These are phyloP conservation scores for Talaromyces sp. DNA, from an alignment of 2,329 filamentous ascomycete genomes.

Conservation along the genomic window DNA sequence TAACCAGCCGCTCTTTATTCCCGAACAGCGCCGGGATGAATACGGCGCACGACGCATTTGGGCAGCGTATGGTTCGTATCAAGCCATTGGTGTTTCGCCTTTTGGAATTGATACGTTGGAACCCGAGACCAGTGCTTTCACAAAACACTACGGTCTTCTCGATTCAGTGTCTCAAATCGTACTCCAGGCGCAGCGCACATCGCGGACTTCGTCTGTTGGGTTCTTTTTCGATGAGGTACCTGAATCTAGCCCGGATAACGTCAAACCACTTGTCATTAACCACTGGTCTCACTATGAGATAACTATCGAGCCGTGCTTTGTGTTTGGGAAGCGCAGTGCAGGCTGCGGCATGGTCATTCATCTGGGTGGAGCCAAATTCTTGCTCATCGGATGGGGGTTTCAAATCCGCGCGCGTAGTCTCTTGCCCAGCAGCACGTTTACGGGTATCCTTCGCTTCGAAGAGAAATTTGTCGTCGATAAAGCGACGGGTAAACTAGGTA, in stretches of 20 bases:
- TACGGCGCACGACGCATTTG: slow-evolving; percentile 37
- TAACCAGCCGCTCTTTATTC: slow-evolving; percentile 43
- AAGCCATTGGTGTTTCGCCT: slow-evolving; percentile 30
- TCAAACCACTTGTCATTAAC: slow-evolving; percentile 23
- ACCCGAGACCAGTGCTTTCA: slow-evolving; percentile 19
- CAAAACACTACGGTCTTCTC: slow-evolving; percentile 35
- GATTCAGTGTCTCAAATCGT: slow-evolving; percentile 28
- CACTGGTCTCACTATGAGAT: slow-evolving; percentile 27
- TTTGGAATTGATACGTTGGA: slow-evolving; percentile 41
- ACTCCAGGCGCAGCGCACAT: slow-evolving; percentile 34
- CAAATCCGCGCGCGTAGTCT: slow-evolving; percentile 27
- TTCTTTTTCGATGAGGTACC: slow-evolving; percentile 32
- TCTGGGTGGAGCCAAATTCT: slow-evolving; percentile 32
- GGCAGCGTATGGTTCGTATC: slow-evolving; percentile 31
- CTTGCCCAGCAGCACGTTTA: slow-evolving; percentile 32
- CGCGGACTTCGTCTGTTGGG: slow-evolving; percentile 27
- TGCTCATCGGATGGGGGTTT: slow-evolving; percentile 44
- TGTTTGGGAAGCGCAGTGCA: slow-evolving; percentile 40
- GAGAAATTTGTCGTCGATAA: slow-evolving; percentile 33
- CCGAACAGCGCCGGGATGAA: slow-evolving; percentile 44
- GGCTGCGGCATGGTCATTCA: slow-evolving; percentile 42
- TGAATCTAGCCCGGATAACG: slow-evolving; percentile 14
- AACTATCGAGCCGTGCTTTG: slow-evolving; percentile 39
- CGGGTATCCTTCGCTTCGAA: slow-evolving; percentile 38
- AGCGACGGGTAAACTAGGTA: slow-evolving; percentile 31